Evolutionary conservation across 164 flowering plant genomes (phyloP), one percentile per base, ranked within the genome.

Genomic region (Berberis thunbergii): DNA sequence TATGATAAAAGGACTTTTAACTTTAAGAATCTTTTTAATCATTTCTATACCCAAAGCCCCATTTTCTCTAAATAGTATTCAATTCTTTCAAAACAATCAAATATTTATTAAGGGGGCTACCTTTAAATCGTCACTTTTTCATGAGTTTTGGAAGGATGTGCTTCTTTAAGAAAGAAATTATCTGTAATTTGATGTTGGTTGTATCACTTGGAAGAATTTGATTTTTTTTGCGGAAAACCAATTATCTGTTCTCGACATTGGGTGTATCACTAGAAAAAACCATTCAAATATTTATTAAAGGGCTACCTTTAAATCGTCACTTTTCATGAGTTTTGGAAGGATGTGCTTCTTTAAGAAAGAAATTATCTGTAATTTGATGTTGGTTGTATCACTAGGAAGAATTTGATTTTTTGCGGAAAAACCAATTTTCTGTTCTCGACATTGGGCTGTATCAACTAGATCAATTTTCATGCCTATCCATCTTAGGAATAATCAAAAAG

Each of bases 391-490:
- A 52, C 3, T 10, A 1, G 54, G 13, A 10, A 52, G 54, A 52
- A 26, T 11, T 52, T 26, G 26, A 2, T 52, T 52, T 10, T 52
- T 4, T 52, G 54, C 3, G 8, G 13, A 10, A 1, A n/a, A 52
- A 10, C 10, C 1, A 6, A 10, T 52, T 2, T 1, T 38, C 1
- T 40, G 11, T 39, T 10, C 5, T 49, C 12, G 11, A 75, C 81
- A 61, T 81, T 72, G 83, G 72, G 67, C n/a, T 52, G 38, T 78
- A 62, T 80, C 87, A n/a, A 76, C 67, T 45, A 55, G 69, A 62
- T 64, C 62, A 64, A 64, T 70, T 68, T 66, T 78, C 81, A 65
- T 71, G 60, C 71, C 75, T 73, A 79, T 80, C 83, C 75, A 69
- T 66, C 74, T 74, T 65, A 74, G 72, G 83, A 82, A 79, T 75